These are phyloP conservation scores for Fusarium keratoplasticum DNA, from an alignment of 2,329 filamentous ascomycete genomes.

Conservation along the genomic window DNA sequence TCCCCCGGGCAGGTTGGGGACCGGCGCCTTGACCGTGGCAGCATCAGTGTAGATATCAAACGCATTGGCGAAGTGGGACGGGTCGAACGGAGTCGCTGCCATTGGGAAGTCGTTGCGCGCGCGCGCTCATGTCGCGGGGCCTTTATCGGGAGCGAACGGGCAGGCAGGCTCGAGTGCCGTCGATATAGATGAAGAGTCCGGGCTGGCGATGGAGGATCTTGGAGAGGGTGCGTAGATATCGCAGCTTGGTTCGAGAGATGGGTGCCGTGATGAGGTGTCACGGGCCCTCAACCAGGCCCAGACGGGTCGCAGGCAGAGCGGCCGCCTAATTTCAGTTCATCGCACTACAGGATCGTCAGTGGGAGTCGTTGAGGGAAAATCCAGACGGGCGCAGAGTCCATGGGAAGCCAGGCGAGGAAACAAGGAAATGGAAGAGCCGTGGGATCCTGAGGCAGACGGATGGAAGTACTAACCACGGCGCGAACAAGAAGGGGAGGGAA, in stretches of 20 bases:
- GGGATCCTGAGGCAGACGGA: constrained; percentile 18
- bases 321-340: constrained; percentile 51
- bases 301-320: constrained; percentile 49
- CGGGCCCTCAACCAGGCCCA: constrained; percentile 49
- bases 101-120: constrained; percentile 53
- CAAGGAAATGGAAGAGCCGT: background rate
- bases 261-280: constrained; percentile 38
- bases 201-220: background rate
- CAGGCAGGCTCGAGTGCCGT: constrained; percentile 19
- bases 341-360: constrained; percentile 40
- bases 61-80: constrained; percentile 57
- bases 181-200: background rate
- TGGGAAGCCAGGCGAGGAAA: constrained; percentile 6
- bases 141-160: constrained; percentile 5
- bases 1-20: constrained; percentile 60
- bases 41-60: constrained; percentile 69
- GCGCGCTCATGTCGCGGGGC: constrained; percentile 45
- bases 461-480: constrained; percentile 38
- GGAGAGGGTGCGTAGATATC: constrained; percentile 6
- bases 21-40: constrained; percentile 42
- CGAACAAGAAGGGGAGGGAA: constrained; percentile 7
- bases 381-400: constrained; percentile 24
- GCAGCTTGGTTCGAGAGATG: constrained; percentile 20
- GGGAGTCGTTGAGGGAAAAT: constrained; percentile 16
- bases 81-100: constrained; percentile 63